Base-by-base conservation (phyloP, 1,284 basidiomycete genomes). In the Pseudozyma tsukubaensis region DNA sequence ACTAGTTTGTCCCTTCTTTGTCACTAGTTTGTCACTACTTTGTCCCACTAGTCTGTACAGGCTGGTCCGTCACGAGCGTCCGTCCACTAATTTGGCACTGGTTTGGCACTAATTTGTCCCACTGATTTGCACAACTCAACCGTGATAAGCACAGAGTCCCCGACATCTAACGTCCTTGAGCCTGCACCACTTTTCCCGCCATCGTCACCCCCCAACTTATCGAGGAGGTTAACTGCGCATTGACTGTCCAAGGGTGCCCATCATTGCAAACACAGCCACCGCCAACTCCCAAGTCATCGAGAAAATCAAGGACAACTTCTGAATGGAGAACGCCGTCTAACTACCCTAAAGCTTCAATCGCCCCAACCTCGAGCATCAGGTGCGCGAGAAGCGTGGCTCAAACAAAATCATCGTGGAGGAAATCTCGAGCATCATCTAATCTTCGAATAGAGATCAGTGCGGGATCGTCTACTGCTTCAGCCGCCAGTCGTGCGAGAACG, bases 241-340 rank as follows among this genome's bases (percentile, higher is more conserved):
- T 19, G 88, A 89, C 12, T 98, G 90, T 85, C 92, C 92, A 0
- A 83, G 86, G 3, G 88, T 95, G 1, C 96, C 96, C 0, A 92
- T 98, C 80, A 97, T 97, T 89, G 97, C 96, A 0, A 88, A 99
- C 49, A 98, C 97, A 0, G 97, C 94, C 1, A 98, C 96, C 0
- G 97, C 94, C 0, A 93, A 92, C 69, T 86, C 88, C 49, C 88
- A 90, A 53, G 92, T 92, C 2, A 89, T 91, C 63, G 87, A 89
- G 34, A 94, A 98, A 82, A 92, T 99, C 82, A 89, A 92, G 62
- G 83, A 86, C 11, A 89, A 89, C 18, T 89, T 98, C 10, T 82
- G 88, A 49, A 91, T 90, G 68, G 86, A 88, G 32, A 87, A 88
- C 19, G 61, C 65, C 1, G 18, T 76, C 1, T 56, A 78, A n/a